Conservation (phyloP, 1,284 basidiomycete species). For the Farysia itapuensis region DNA sequence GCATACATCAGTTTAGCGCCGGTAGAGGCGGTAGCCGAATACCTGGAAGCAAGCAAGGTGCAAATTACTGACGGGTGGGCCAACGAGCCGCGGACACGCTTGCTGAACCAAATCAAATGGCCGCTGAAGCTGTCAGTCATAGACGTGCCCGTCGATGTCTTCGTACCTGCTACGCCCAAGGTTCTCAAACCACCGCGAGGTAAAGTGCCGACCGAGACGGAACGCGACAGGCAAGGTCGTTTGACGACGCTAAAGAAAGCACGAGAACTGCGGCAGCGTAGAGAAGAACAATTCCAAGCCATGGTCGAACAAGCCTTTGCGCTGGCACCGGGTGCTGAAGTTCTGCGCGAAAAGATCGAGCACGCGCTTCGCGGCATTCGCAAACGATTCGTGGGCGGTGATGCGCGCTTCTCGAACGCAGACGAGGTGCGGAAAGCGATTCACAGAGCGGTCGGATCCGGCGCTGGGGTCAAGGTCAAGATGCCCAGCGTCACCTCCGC, state of each 20-base stretch:
- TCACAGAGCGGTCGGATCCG: conserved; percentile 10
- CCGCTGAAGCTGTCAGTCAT: conserved; percentile 16
- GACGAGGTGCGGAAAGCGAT: conserved; percentile 17
- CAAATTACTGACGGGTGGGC: background rate
- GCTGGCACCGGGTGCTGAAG: conserved; percentile 5
- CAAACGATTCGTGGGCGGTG: conserved; percentile 16
- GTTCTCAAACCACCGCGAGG: background rate
- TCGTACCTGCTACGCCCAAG: background rate
- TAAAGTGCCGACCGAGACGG: conserved; percentile 1
- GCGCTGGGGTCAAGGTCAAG: conserved; percentile 5
- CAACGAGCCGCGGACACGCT: background rate
- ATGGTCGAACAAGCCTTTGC: conserved; percentile 19
- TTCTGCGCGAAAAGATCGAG: conserved; percentile 23
- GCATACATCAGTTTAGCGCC: conserved; percentile 1
- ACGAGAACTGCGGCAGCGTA: conserved; percentile 18
- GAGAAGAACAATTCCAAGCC: conserved; percentile 12
- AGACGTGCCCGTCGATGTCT: conserved; percentile 7
- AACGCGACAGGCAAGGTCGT: conserved; percentile 22
- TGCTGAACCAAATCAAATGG: conserved; percentile 1
- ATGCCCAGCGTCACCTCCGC: conserved; percentile 9
- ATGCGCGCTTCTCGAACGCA: conserved; percentile 11
- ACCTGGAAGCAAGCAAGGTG: background rate
- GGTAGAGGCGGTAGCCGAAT: background rate
- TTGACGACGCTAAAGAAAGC: conserved; percentile 24
- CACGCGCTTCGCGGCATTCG: conserved; percentile 14